Evolutionary conservation across 2,329 filamentous ascomycete genomes (phyloP).

Genomic region (Diaporthe amygdali): DNA sequence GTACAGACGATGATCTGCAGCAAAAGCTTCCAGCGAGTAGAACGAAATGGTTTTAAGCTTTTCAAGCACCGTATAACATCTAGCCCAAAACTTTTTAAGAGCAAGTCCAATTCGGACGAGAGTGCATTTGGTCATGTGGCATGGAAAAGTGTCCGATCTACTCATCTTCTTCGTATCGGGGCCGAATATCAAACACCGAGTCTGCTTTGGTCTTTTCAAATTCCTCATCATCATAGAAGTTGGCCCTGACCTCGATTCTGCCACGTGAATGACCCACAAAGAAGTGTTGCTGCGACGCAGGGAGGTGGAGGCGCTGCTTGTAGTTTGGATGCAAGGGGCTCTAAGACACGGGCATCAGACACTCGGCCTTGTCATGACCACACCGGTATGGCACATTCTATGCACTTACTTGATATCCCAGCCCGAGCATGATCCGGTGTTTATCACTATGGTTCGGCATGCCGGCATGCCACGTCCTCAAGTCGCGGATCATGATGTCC

Average conservation of each 20-base stretch:
- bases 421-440: conserved; percentile 35
- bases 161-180: conserved; percentile 13
- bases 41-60: too few species aligned
- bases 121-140: too few species aligned
- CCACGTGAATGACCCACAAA: conserved; percentile 26
- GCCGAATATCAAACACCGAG: conserved; percentile 24
- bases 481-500: conserved; percentile 36
- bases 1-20: too few species aligned
- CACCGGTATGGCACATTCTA: neutral
- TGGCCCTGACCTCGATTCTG: conserved; percentile 28
- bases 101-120: too few species aligned
- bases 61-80: too few species aligned
- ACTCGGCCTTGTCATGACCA: neutral
- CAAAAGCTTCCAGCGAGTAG: too few species aligned
- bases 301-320: conserved; percentile 29
- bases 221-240: conserved; percentile 27
- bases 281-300: conserved; percentile 25
- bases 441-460: conserved; percentile 35
- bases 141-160: neutral
- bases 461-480: conserved; percentile 38
- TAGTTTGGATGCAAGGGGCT: conserved; percentile 30
- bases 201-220: conserved; percentile 22
- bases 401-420: conserved; percentile 31
- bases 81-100: too few species aligned
- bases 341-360: neutral